Evolutionary conservation across 768 basidiomycete species (phyloP).

Genomic region (Amanita jacksonii): DNA sequence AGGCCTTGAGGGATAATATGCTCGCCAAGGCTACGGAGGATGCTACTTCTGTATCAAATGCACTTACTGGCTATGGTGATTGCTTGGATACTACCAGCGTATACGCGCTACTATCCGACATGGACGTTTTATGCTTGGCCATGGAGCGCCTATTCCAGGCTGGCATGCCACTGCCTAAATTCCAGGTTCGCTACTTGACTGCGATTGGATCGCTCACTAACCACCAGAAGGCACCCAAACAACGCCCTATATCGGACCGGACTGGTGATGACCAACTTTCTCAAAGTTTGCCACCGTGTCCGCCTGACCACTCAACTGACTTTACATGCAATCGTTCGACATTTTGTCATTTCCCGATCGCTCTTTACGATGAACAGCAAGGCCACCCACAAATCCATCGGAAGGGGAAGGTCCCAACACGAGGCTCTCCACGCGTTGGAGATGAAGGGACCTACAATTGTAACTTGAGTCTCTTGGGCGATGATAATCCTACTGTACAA

Average conservation of each 20-base stretch:
- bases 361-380: background rate
- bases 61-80: constrained; percentile 14
- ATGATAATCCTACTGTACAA: too few species aligned
- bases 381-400: background rate
- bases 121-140: constrained; percentile 28
- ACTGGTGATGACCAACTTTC: constrained; percentile 10
- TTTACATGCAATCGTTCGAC: too few species aligned
- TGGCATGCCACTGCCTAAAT: constrained; percentile 31
- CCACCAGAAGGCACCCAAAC: background rate
- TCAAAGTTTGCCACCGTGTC: constrained; percentile 3
- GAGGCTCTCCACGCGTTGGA: background rate
- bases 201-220: background rate
- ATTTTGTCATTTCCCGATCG: background rate
- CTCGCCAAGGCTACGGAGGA: constrained; percentile 16
- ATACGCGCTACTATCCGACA: constrained; percentile 18
- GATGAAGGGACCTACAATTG: background rate
- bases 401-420: too few species aligned
- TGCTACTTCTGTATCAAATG: constrained; percentile 20
- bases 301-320: constrained; percentile 6
- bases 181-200: constrained; percentile 31
- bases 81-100: constrained; percentile 1
- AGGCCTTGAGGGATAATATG: constrained; percentile 24
- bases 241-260: background rate
- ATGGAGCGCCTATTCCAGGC: constrained; percentile 36
- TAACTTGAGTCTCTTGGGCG: background rate